Evolutionary conservation across 2,329 filamentous ascomycete genomes (phyloP).

Genomic region (Drechslerella dactyloides): DNA sequence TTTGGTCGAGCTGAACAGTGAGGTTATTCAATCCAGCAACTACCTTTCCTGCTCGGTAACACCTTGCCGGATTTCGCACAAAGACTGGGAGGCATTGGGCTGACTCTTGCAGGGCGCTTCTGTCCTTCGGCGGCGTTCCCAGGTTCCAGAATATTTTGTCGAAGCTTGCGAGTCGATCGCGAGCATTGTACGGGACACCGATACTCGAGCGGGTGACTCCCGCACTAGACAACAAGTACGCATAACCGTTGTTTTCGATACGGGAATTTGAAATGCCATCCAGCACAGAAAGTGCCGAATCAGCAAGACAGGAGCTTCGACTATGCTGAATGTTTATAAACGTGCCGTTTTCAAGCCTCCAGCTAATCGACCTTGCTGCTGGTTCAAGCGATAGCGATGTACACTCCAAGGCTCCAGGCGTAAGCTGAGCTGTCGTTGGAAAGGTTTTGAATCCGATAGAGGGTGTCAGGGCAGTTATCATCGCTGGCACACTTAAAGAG

Average conservation of each 20-base stretch:
- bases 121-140: constrained; percentile 22
- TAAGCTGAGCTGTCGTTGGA: constrained; percentile 36
- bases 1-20: constrained; percentile 29
- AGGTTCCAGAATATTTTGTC: constrained; percentile 41
- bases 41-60: constrained; percentile 27
- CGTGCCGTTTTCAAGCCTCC: constrained; percentile 34
- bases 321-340: constrained; percentile 36
- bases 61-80: constrained; percentile 36
- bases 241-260: constrained; percentile 33
- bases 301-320: constrained; percentile 39
- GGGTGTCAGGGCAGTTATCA: constrained; percentile 39
- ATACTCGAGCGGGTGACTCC: constrained; percentile 44
- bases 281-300: constrained; percentile 32
- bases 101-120: constrained; percentile 30
- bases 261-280: constrained; percentile 30
- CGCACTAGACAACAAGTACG: constrained; percentile 29
- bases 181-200: constrained; percentile 37
- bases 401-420: constrained; percentile 35
- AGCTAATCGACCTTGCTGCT: constrained; percentile 14
- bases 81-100: constrained; percentile 45
- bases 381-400: constrained; percentile 20
- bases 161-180: constrained; percentile 37
- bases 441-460: constrained; percentile 42
- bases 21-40: constrained; percentile 31
- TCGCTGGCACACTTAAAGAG: constrained; percentile 26